Evolutionary conservation across 2,329 filamentous ascomycete genomes (phyloP), one percentile per base, ranked within the genome.

Genomic region (Aspergillus fumigatus): DNA sequence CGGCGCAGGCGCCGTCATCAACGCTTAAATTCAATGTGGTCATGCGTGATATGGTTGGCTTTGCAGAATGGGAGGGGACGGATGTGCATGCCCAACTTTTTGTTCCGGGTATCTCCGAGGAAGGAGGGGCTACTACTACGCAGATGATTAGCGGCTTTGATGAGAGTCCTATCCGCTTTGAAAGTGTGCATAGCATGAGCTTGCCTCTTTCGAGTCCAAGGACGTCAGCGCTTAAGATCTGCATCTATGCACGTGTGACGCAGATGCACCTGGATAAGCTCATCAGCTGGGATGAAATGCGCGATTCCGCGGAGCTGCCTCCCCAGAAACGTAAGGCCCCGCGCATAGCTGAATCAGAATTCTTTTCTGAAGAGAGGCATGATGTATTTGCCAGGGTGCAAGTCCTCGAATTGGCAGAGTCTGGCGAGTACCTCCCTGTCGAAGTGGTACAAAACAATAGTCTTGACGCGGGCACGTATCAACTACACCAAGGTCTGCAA

Each of bases 141-240:
- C 91, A 95, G 66, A 93, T 97, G 84, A 92, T 97, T 62, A 88
- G 83, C 60, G 90, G 91, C 55, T 99, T 99, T 67, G 92, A 97
- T 65, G 94, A 99, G 73, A 88, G 90, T 0, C 86, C 92, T 0
- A 87, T 99, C 55, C 88, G 90, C 3, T 99, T 99, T 65, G 93
- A 97, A 75, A 99, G 94, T 73, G 92, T 97, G 51, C 94, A 99
- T 78, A 96, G 91, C 73, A 96, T 99, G 91, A 96, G 91, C 70
- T 82, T 99, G 53, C 90, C 92, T 3, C 80, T 96, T 38, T 88
- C 88, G 47, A 89, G 88, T 49, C 84, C 91, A 1, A 84, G 83
- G 23, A 87, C 88, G 49, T 86, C 91, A 1, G 88, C 86, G 25
- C 76, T 99, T 53, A 85, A 94, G 54, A 89, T 96, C 8, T 91